Evolutionary conservation across 441 rosid genomes (phyloP).

Genomic region (Croton laevigatus): DNA sequence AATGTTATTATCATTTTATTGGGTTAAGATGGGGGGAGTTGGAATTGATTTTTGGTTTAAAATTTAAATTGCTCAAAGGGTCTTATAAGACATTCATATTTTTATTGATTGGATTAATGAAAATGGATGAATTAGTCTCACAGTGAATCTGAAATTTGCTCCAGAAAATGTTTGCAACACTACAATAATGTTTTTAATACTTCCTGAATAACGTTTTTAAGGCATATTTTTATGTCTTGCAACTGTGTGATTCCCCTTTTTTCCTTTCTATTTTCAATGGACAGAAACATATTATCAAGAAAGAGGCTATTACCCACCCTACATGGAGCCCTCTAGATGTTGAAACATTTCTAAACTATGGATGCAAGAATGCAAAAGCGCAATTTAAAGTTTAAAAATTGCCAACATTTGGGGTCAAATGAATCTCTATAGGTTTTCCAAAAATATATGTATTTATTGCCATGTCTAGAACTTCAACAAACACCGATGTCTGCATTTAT

Average conservation of each 20-base stretch:
- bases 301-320: not conserved
- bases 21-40: not conserved
- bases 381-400: too few species aligned
- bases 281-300: not conserved
- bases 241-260: not conserved
- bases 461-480: conserved; percentile 15
- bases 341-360: not conserved
- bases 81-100: not conserved
- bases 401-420: not conserved
- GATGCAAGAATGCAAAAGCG: not conserved
- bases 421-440: not conserved
- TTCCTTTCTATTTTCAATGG: not conserved
- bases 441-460: not conserved
- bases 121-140: not conserved
- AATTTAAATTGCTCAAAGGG: too few species aligned
- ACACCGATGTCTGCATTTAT: conserved; percentile 1
- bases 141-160: not conserved
- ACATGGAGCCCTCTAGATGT: not conserved
- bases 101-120: not conserved
- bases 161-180: not conserved
- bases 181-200: not conserved
- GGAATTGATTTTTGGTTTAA: too few species aligned
- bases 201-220: not conserved
- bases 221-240: not conserved
- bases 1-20: not conserved